Percentiles rank a stretch among this genome's conserved stretches.
These are phyloP conservation scores for Pichia norvegensis DNA, from an alignment of 1,139 yeast genomes.

Conservation along the genomic window DNA sequence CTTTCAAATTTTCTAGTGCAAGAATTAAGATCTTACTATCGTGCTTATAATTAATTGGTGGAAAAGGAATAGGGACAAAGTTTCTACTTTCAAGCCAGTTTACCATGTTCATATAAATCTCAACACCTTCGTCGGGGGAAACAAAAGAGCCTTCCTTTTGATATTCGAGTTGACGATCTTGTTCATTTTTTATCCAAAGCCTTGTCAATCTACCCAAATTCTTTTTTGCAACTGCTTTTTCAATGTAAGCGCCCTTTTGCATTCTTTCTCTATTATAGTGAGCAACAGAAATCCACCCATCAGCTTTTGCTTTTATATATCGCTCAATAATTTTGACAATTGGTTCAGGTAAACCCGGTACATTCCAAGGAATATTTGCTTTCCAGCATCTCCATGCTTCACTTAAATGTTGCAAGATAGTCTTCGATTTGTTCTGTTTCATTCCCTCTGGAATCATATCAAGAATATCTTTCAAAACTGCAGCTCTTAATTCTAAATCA, in stretches of 20 bases:
- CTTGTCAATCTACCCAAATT: conserved; percentile 87
- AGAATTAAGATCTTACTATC: conserved; percentile 84
- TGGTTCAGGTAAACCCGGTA: conserved; percentile 92
- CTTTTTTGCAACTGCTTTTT: conserved; percentile 88
- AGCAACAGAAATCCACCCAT: conserved; percentile 93
- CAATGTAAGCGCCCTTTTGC: conserved; percentile 81
- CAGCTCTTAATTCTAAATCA: conserved; percentile 86
- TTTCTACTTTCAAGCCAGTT: conserved; percentile 86
- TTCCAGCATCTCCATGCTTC: conserved; percentile 99
- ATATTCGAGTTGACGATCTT: conserved; percentile 74
- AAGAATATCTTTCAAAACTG: conserved; percentile 89
- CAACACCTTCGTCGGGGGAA: conserved; percentile 81
- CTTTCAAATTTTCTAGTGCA: conserved; percentile 85
- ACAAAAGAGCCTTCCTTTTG: conserved; percentile 85
- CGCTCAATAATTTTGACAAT: conserved; percentile 79
- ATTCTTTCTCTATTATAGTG: conserved; percentile 88
- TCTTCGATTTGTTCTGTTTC: conserved; percentile 77
- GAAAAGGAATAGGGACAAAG: conserved; percentile 87
- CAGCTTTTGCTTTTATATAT: conserved; percentile 91
- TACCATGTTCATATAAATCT: conserved; percentile 79
- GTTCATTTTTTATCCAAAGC: conserved; percentile 88
- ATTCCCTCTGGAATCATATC: conserved; percentile 97
- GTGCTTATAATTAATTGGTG: conserved; percentile 85
- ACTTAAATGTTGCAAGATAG: conserved; percentile 85
- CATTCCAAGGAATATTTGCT: conserved; percentile 97